These are phyloP conservation scores for Linum usitatissimum DNA, from an alignment of 345 rosid genomes.

Conservation along the genomic window DNA sequence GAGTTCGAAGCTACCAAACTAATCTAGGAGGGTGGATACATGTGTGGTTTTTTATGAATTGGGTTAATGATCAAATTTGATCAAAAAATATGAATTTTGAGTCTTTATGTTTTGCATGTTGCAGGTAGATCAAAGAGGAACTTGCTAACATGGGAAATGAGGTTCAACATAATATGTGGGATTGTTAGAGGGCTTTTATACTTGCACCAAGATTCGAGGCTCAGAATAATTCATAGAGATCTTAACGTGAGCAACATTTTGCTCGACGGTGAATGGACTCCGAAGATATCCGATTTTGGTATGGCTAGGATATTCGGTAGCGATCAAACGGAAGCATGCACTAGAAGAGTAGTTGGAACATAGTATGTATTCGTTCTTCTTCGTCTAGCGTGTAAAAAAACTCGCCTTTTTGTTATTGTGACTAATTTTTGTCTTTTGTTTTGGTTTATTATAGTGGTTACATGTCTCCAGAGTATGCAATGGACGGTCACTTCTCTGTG, in stretches of 20 bases:
- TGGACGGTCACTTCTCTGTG: slow-evolving; percentile 5
- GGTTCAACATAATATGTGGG: not conserved
- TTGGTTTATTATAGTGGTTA: slow-evolving; percentile 3
- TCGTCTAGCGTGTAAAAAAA: not conserved
- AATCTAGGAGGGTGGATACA: too few species aligned
- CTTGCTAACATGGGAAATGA: not conserved
- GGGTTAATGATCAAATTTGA: too few species aligned
- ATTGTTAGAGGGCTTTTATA: not conserved
- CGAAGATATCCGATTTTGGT: not conserved
- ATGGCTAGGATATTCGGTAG: not conserved
- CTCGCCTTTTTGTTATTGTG: not conserved
- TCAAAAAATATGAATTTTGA: too few species aligned
- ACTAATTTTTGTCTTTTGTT: not conserved
- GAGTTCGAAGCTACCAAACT: too few species aligned
- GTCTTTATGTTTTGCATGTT: too few species aligned
- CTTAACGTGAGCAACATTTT: not conserved
- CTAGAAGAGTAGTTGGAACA: slow-evolving; percentile 11
- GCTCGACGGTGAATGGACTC: not conserved
- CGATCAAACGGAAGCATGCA: not conserved
- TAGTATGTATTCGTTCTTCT: too few species aligned
- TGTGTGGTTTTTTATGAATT: too few species aligned
- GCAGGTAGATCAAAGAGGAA: not conserved
- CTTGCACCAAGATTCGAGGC: not conserved
- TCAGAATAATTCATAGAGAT: slow-evolving; percentile 1
- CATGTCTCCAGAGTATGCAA: slow-evolving; percentile 9